Evolutionary conservation across 2,329 filamentous ascomycete species (phyloP), one percentile per base, ranked within the genome.

Genomic region (Fusarium compactum): DNA sequence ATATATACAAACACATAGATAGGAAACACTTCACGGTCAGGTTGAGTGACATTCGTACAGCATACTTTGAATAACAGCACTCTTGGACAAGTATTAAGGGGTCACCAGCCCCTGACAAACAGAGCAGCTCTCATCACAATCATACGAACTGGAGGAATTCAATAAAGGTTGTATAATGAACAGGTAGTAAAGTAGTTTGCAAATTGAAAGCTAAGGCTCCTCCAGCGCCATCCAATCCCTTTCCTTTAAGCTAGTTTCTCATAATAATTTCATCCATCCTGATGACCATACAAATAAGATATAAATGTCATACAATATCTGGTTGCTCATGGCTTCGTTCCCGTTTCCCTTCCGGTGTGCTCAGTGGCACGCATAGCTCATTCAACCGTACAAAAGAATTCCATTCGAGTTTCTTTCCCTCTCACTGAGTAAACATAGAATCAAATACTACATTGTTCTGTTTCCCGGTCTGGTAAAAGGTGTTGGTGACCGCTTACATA

Each of bases 401-500:
- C 18, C 18, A 30, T 51, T 54, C 32, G 22, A 54, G 30, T 24
- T 57, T 32, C 47, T 32, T 44, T 59, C 43, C 18, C 43, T 53
- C 59, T 64, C 46, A 30, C 65, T 58, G 46, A 50, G 47, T 48
- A 44, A 41, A 53, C 45, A 18, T 62, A 65, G 32, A 56, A 59
- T 46, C 40, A 55, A 38, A 56, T 53, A 54, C 22, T 64, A 58
- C 64, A 34, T 58, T 67, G 65, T 67, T 73, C 57, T 63, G 62
- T 63, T 67, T 53, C 48, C 56, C 62, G 47, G 58, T 24, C 24
- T 24, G 24, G 24, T 24, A 24, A 24, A 24, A 24, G 24, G 24
- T 51, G 48, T 38, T 48, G 27, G 48, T 34, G 14, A 5, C 41
- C 67, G 63, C 63, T 77, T 81, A 83, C 79, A 83, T 79, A 30